Percentiles rank a stretch among this genome's conserved stretches.
Conservation (phyloP, 306 rosid genomes). For the Corylus avellana region DNA sequence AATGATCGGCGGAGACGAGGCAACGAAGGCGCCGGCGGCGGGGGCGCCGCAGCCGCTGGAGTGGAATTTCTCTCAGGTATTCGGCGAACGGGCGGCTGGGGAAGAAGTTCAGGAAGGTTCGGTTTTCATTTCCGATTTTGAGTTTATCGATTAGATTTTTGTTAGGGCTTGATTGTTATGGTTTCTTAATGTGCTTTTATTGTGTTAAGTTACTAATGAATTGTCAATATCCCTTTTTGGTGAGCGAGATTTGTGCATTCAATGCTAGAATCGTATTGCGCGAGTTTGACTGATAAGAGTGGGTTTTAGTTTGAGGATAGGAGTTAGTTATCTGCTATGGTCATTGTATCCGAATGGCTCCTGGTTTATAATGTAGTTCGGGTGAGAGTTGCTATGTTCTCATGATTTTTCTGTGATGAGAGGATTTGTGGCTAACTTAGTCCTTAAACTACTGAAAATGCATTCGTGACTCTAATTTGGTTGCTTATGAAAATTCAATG, state of each 20-base stretch:
- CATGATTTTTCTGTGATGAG: not conserved
- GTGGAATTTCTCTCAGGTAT: constrained; percentile 62
- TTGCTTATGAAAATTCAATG: not conserved
- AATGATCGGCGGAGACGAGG: constrained; percentile 44
- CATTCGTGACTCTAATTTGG: not conserved
- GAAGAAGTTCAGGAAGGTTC: constrained; percentile 71
- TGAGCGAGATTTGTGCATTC: constrained; percentile 12
- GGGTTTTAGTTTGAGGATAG: not conserved
- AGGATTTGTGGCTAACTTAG: not conserved
- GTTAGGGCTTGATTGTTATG: not conserved
- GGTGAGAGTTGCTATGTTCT: not conserved
- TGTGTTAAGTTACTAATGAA: not conserved
- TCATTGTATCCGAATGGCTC: not conserved
- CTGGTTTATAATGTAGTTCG: not conserved
- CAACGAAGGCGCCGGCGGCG: constrained; percentile 19
- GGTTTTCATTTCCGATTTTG: constrained; percentile 7
- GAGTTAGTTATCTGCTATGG: not conserved
- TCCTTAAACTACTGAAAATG: not conserved
- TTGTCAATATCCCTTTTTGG: not conserved
- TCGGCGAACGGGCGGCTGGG: constrained; percentile 64
- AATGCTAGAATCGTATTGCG: not conserved
- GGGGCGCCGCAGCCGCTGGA: constrained; percentile 39
- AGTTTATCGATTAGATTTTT: constrained; percentile 8
- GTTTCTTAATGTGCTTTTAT: not conserved
- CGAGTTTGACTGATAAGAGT: not conserved